Evolutionary conservation across 2,329 filamentous ascomycete species (phyloP), one percentile per base, ranked within the genome.

Genomic region (Penicillium freii): DNA sequence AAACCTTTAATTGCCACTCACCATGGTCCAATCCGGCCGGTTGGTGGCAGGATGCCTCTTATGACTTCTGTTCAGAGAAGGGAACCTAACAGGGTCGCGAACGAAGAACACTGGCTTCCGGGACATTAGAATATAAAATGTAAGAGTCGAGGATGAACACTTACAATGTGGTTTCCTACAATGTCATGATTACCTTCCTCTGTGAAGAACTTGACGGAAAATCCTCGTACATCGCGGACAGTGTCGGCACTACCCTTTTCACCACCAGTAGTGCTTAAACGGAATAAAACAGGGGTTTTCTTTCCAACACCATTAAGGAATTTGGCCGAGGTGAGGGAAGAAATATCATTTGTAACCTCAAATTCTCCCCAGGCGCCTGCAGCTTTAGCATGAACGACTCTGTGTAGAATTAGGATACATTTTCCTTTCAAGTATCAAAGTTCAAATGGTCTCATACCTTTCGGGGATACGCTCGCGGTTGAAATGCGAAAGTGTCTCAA

Each of bases 41-140:
- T 88, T 83, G 0, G 84, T 88, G 57, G 82, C 78, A 0, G 86
- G 86, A 62, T 89, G 75, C 15, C 85, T 79, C 77, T 89, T 89
- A 69, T 89, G 87, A 0, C 85, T 87, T 66, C 88, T 68, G 54
- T 77, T 78, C 49, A 79, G 56, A 2, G 71, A 71, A 3, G 76
- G 76, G 51, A 78, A 78, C 51, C 77, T 75, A 50, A 74, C 63
- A 11, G 77, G 76, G 52, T 80, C 77, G 4, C 77, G 71, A 42
- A 79, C 71, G 57, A 79, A 79, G 67, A 79, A 79, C 9, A 79
- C 75, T 2, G 74, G 77, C 62, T 70, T 45, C 19, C 5, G 17
- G 3, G 61, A 10, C 5, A 29, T 61, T 40, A 59, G 54, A 5
- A 4, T 5, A 15, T n/a, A 1, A 23, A 21, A 39, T 4, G 3